Evolutionary conservation across 75 land plant genomes (phyloP), one percentile per base, ranked within the genome.

Genomic region (Pinus tabuliformis): DNA sequence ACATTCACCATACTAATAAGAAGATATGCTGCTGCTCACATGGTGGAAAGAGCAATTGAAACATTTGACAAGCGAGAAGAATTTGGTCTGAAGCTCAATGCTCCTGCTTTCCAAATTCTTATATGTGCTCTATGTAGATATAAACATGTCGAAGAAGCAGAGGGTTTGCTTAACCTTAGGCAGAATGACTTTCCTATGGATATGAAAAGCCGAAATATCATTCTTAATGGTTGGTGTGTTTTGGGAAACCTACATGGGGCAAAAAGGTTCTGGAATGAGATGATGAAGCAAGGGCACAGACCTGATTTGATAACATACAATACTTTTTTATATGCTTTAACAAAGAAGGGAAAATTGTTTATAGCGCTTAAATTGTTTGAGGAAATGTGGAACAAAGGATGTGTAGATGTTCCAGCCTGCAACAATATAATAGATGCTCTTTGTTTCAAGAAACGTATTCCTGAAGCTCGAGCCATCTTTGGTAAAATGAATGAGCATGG

Each of bases 211-310:
- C 45, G 75, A 74, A 90, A 90, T 61, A 91, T 93, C 12, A 80
- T 93, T 61, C 86, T 93, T 15, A 83, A 89, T 77, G 95, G 95
- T 20, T 93, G 93, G 88, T 85, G 89, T 76, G 90, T 86, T 52
- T 28, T 73, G 59, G 88, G 86, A 62, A 89, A 73, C 71, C 71
- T 81, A 15, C 56, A 58, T 30, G 89, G 89, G 45, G 89, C 89
- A 0, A 83, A 84, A 56, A 81, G 89, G 76, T 80, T 89, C 65
- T 83, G 92, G 89, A 87, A 89, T 28, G 89, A 89, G 24, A 83
- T 93, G 65, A 61, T 87, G 1, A 24, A 72, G n/a, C 84, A 87
- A 3, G 79, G 75, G 13, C 81, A 85, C 70, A 83, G 84, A 70
- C 93, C 88, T 0, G 91, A 87, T 78, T 39, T 79, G 66, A 78